Evolutionary conservation across 83 land plant species (phyloP), one percentile per base, ranked within the genome.

Genomic region (Isoetes engelmannii): DNA sequence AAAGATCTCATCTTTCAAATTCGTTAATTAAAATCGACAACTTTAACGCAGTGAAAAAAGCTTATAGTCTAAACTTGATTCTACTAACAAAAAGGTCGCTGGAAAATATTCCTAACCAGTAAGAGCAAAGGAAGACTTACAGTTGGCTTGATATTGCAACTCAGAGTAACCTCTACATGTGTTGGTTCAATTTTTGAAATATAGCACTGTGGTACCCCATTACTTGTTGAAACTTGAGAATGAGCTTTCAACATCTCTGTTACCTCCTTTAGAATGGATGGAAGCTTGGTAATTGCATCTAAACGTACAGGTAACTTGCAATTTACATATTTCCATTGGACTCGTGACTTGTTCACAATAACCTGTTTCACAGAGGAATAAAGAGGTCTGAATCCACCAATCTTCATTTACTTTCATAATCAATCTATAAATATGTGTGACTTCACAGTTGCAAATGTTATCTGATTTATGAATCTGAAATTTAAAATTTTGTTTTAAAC

Each of bases 311-410:
- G 79, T 41, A 76, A 18, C 18, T 71, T 76, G 61, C 58, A 9
- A 45, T 44, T 63, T 19, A 76, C 48, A n/a, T 55, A 59, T 47
- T 69, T 74, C 69, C 57, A 71, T 45, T 65, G 28, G 4, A 66
- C 69, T n/a, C 79, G 68, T 21, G 79, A 76, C 61, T 57, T 65
- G 79, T 76, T 76, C 45, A 76, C 75, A 48, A 76, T 76, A 28
- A 71, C 79, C 79, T 76, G 69, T 37, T 28, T 2, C 1, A 28
- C 37, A 28, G 37, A 28, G 37, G 2, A 28, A 28, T 28, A 28
- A 28, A 28, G 2, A 28, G 37, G 37, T 28, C 37, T 28, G 37
- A 28, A 28, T 28, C 37, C 37, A 28, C 37, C 37, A 28, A 28
- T 28, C 37, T 28, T 28, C 37, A 28, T 28, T 28, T 28, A 28